A percentile compares a stretch with the other conserved stretches of the same genome.
phyloP scores from a whole-genome alignment of 192 early-diverging fungal genomes.

The Spizellomyces punctatus region DNA sequence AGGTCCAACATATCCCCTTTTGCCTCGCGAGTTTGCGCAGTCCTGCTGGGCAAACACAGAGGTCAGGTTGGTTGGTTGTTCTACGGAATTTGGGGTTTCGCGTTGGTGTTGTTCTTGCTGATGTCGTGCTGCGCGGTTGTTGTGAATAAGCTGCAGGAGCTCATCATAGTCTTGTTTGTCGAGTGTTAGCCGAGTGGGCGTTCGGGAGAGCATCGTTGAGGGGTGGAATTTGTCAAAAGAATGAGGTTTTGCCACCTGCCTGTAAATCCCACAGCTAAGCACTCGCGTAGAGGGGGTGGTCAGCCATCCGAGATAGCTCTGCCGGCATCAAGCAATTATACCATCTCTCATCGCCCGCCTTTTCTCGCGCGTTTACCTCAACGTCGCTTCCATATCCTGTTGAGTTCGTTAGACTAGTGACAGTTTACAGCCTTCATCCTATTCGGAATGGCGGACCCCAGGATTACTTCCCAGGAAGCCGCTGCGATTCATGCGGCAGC shows the following conservation, averaged over 20 bases:
- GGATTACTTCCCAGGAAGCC: constrained; percentile 60
- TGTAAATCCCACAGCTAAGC: not conserved
- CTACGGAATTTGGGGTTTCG: not conserved
- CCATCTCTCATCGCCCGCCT: not conserved
- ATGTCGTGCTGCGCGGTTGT: not conserved
- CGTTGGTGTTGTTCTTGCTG: not conserved
- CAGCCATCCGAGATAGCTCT: not conserved
- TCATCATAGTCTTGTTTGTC: not conserved
- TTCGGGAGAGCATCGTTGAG: not conserved
- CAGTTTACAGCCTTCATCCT: not conserved
- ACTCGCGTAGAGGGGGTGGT: not conserved
- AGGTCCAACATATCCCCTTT: not conserved
- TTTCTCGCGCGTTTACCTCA: not conserved
- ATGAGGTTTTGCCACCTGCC: not conserved
- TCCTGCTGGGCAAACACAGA: not conserved
- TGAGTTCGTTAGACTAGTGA: not conserved
- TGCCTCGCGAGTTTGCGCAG: not conserved
- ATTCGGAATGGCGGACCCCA: constrained; percentile 24
- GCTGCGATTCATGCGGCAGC: constrained; percentile 83
- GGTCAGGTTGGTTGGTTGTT: not conserved
- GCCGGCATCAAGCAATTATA: not conserved
- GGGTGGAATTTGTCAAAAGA: not conserved
- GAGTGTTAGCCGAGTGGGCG: not conserved
- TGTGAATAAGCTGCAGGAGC: not conserved
- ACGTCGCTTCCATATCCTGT: not conserved